Evolutionary conservation across 179 eudicot species (phyloP).

Genomic region (Amaranthus tricolor): DNA sequence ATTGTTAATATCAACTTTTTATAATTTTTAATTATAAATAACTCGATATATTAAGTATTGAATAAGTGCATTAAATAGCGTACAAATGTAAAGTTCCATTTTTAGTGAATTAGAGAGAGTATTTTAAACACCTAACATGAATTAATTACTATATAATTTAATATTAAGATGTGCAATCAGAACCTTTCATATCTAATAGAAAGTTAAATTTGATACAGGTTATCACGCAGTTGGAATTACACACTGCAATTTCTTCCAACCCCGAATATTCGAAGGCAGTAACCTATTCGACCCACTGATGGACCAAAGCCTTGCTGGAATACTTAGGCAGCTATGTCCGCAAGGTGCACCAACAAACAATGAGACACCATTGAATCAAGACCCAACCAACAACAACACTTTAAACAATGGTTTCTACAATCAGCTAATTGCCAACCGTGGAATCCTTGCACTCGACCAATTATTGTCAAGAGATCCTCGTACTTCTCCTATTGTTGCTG

Average conservation of each 20-base stretch:
- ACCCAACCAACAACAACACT: conserved; percentile 25
- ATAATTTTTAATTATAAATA: too few relatives aligned
- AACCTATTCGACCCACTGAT: conserved; percentile 34
- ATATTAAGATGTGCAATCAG: too few relatives aligned
- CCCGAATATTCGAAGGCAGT: conserved; percentile 26
- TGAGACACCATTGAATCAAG: conserved; percentile 39
- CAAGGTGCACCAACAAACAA: conserved; percentile 9
- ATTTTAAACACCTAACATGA: too few relatives aligned
- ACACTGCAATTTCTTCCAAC: conserved; percentile 34
- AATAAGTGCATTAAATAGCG: too few relatives aligned
- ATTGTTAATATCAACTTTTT: too few relatives aligned
- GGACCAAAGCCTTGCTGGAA: conserved; percentile 27
- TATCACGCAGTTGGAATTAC: conserved; percentile 52
- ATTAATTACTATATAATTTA: too few relatives aligned
- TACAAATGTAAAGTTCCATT: too few relatives aligned
- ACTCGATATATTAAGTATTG: too few relatives aligned
- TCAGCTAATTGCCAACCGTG: conserved; percentile 33
- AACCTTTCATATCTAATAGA: background rate
- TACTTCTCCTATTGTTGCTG: conserved; percentile 24
- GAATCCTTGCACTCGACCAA: conserved; percentile 49
- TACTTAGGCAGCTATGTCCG: conserved; percentile 33
- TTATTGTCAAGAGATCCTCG: conserved; percentile 31
- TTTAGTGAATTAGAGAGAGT: too few relatives aligned
- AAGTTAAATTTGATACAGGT: conserved; percentile 26
- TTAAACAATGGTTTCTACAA: conserved; percentile 45